Conservation (phyloP, 1,284 basidiomycete genomes). For the Naganishia albida region DNA sequence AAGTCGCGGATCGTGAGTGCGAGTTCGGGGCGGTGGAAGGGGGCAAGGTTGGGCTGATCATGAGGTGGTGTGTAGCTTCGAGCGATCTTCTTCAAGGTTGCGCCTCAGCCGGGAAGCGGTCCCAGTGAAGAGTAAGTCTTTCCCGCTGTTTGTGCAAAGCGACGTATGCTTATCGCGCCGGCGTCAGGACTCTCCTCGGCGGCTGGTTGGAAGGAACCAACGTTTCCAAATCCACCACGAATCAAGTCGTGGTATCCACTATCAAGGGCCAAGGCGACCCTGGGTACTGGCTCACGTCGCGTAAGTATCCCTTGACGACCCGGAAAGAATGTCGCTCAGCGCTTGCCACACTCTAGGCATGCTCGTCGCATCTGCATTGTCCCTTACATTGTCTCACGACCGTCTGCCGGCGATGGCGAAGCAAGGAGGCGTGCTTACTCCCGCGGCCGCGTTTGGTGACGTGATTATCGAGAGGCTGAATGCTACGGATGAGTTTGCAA, state of each 20-base stretch:
- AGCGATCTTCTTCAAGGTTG: slow-evolving; percentile 52
- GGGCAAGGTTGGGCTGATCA: background rate
- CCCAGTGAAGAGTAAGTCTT: slow-evolving; percentile 62
- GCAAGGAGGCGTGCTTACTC: slow-evolving; percentile 74
- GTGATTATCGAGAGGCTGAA: slow-evolving; percentile 59
- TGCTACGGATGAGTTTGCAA: slow-evolving; percentile 62
- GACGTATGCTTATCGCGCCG: background rate
- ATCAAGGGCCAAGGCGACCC: slow-evolving; percentile 73
- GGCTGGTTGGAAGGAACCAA: slow-evolving; percentile 65
- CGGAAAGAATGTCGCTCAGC: background rate
- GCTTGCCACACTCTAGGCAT: slow-evolving; percentile 59
- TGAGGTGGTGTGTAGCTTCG: slow-evolving; percentile 31
- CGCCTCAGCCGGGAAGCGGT: slow-evolving; percentile 64
- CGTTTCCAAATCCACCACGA: slow-evolving; percentile 58
- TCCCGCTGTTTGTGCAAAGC: background rate
- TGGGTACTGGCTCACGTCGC: slow-evolving; percentile 69
- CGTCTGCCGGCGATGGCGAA: slow-evolving; percentile 62
- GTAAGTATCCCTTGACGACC: slow-evolving; percentile 52
- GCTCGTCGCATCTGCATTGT: slow-evolving; percentile 72
- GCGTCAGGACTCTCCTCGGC: slow-evolving; percentile 59
- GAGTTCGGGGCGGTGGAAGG: background rate
- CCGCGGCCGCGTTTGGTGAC: slow-evolving; percentile 73
- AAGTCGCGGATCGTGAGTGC: slow-evolving; percentile 37
- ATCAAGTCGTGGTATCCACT: slow-evolving; percentile 63
- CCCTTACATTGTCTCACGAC: slow-evolving; percentile 61